Base-by-base conservation (phyloP, 441 rosid genomes). In the Gossypium schwendimanii region DNA sequence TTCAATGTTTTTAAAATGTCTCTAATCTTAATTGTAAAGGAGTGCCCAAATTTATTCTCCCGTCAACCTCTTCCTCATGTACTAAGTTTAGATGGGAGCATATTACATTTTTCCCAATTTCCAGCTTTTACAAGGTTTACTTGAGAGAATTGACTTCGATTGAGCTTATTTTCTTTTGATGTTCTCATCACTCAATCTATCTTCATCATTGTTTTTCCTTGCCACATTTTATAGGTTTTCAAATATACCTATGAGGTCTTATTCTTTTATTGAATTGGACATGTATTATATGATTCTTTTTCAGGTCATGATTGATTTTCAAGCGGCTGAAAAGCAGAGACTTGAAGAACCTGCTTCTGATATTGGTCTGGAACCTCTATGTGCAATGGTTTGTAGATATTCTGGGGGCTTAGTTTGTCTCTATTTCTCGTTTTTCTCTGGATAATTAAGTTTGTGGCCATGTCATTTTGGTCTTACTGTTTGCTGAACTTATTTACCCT, bases 301-400 rank as follows among this genome's bases (percentile, higher is more conserved):
- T 75, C 82, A 96, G 99, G 99, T 96, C 80, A 92, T 96, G 98
- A 88, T 93, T 69, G 99, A 96, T 81, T 96, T 93, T 79, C 99
- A 96, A 93, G 93, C 89, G 63, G 97, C 99, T 70, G 94, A 93
- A 84, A 90, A 88, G 83, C 81, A 86, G 79, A 87, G 94, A 86
- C 86, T 93, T 81, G 91, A 82, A 64, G 98, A 96, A 80, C 97
- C 96, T 31, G 92, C 97, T 81, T 89, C 97, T 76, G 99, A 96
- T 75, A 87, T 92, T 81, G 94, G 96, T 71, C 81, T 96, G 88
- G 98, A 96, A 79, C 89, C 99, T 76, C 81, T 93, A 69, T 93
- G 99, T 81, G 99, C 98, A 69, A 88, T 93, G 96, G 99, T 93
- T 79, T 79, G 92, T 85, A 76, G 77, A 72, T 59, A 57, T 58